A percentile compares a stretch with the other conserved stretches of the same genome.
Conservation (phyloP, 169 alveolate genomes). For the Plasmodium berghei region DNA sequence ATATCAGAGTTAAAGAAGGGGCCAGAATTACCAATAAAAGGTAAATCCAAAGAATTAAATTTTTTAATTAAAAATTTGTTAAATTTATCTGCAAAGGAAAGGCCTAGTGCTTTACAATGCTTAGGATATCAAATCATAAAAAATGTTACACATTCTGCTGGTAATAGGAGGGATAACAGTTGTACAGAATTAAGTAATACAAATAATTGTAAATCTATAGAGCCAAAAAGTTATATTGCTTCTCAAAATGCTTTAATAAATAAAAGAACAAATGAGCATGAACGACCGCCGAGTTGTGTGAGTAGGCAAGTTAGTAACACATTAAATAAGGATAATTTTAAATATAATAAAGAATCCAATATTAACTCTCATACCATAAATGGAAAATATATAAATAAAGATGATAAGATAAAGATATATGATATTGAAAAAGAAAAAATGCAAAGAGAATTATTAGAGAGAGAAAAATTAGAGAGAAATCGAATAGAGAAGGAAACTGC, state of each 20-base stretch:
- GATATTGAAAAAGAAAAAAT: constrained; percentile 48
- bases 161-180: constrained; percentile 1
- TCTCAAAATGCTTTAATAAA: constrained; percentile 23
- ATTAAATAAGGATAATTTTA: constrained; percentile 33
- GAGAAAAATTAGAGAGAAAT: constrained; percentile 42
- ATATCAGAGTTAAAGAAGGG: constrained; percentile 83
- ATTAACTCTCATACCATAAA: constrained; percentile 6
- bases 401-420: constrained; percentile 9
- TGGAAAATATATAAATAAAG: constrained; percentile 40
- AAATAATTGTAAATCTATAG: neutral
- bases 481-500: constrained; percentile 51
- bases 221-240: neutral
- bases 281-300: constrained; percentile 62
- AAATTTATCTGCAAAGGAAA: constrained; percentile 80
- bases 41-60: constrained; percentile 79
- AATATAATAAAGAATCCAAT: constrained; percentile 14
- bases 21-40: constrained; percentile 84
- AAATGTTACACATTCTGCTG: constrained; percentile 68
- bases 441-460: constrained; percentile 15
- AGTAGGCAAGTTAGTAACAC: constrained; percentile 46
- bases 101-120: constrained; percentile 86
- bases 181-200: neutral
- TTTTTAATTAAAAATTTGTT: constrained; percentile 78
- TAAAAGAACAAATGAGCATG: constrained; percentile 56
- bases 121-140: constrained; percentile 81